Evolutionary conservation across 257 asterid species (phyloP).

Genomic region (Cynanchum wilfordii): DNA sequence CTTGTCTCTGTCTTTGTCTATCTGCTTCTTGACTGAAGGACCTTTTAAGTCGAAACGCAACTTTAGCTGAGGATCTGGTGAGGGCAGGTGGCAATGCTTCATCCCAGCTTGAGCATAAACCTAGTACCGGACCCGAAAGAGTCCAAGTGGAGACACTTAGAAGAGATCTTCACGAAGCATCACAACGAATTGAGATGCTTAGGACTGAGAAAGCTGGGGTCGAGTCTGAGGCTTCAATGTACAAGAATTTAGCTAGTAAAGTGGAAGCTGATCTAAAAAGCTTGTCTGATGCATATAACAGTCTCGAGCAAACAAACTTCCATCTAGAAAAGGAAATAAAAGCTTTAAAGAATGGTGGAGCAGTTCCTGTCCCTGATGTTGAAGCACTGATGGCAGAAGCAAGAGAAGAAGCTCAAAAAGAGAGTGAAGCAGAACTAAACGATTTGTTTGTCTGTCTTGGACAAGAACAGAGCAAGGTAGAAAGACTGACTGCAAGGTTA

Average conservation of each 20-base stretch:
- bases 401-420: constrained; percentile 76
- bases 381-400: constrained; percentile 77
- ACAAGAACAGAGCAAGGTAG: constrained; percentile 95
- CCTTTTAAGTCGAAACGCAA: constrained; percentile 76
- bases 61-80: constrained; percentile 69
- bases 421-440: constrained; percentile 77
- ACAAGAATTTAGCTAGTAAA: constrained; percentile 48
- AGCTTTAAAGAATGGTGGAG: constrained; percentile 49
- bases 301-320: constrained; percentile 83
- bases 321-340: constrained; percentile 66
- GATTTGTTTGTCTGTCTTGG: constrained; percentile 95
- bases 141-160: constrained; percentile 61
- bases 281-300: constrained; percentile 85
- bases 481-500: constrained; percentile 64
- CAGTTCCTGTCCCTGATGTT: constrained; percentile 37
- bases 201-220: constrained; percentile 62
- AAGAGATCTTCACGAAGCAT: constrained; percentile 62
- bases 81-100: constrained; percentile 54
- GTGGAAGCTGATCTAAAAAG: constrained; percentile 82
- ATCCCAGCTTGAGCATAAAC: constrained; percentile 45
- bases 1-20: not conserved
- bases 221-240: constrained; percentile 51
- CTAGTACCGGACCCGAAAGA: constrained; percentile 59
- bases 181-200: constrained; percentile 58
- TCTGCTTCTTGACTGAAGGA: constrained; percentile 38